Evolutionary conservation across 331 rosid genomes (phyloP), one percentile per base, ranked within the genome.

Genomic region (Dryas integrifolia): DNA sequence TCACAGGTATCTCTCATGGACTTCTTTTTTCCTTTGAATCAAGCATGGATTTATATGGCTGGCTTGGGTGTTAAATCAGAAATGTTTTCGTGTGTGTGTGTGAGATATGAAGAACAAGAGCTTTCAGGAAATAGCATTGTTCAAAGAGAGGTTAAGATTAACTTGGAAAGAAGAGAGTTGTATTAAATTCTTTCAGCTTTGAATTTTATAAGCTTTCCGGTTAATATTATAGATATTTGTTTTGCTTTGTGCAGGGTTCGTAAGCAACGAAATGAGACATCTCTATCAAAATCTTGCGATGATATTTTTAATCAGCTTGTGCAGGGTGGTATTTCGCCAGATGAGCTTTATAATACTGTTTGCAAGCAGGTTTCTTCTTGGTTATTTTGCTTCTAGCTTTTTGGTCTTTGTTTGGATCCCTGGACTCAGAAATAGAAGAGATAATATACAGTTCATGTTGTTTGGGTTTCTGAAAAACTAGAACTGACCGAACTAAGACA

Each of bases 231-330:
- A 2, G 55, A 24, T 0, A 9, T 43, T 21, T 13, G 65, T 44
- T 30, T 30, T 78, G 75, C 66, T 56, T 53, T 80, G 53, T 72
- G 78, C 76, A 90, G 98, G 86, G 97, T 88, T 84, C 93, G 93
- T 49, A 88, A 88, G 86, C 84, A 88, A 73, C 84, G 88, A 65
- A 87, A 76, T 70, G 57, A 82, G 56, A 86, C 86, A 46, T 77
- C 80, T 74, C 75, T 78, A 53, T 85, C 96, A 30, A 92, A 86
- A 77, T 92, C 98, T 70, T 92, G 98, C 40, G 98, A 92, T 57
- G 98, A 92, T 70, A 80, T 83, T 12, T 92, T 92, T 72, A 85
- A 79, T 74, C 91, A 87, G 92, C 87, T 92, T 62, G 81, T 88
- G 83, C 97, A 88, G 75, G 73, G 96, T 49, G 97, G 98, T 58